phyloP scores from a whole-genome alignment of 495 filamentous ascomycete genomes.

The Annulohypoxylon moriforme region DNA sequence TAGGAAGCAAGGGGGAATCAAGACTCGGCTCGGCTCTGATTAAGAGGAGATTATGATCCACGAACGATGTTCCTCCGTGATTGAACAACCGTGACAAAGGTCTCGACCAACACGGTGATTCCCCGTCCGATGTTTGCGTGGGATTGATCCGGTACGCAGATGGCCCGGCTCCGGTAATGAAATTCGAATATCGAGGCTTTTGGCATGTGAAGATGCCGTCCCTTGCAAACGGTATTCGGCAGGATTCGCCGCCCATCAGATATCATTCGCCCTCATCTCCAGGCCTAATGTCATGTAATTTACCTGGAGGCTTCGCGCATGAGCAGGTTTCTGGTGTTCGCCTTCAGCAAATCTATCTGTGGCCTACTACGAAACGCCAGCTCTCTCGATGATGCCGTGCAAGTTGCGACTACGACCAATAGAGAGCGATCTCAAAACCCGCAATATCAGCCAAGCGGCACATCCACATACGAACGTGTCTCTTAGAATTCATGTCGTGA shows the following conservation, averaged over 20 bases:
- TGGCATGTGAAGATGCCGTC: background rate
- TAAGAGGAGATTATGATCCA: conserved; percentile 9
- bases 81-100: conserved; percentile 1
- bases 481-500: background rate
- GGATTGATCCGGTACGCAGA: background rate
- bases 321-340: background rate
- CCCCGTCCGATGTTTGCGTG: background rate
- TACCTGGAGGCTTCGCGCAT: background rate
- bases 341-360: background rate
- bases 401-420: background rate
- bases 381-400: background rate
- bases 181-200: background rate
- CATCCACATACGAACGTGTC: background rate
- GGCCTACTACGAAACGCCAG: background rate
- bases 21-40: conserved; percentile 5
- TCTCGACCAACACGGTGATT: conserved; percentile 3
- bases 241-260: background rate
- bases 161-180: background rate
- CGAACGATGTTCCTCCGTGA: background rate
- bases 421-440: background rate
- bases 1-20: background rate
- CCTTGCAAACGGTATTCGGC: background rate
- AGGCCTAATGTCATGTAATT: background rate
- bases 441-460: background rate
- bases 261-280: background rate